Percentiles rank a stretch among this genome's conserved stretches.
phyloP scores from a whole-genome alignment of 2,329 filamentous ascomycete genomes.

The Exophiala mesophila region DNA sequence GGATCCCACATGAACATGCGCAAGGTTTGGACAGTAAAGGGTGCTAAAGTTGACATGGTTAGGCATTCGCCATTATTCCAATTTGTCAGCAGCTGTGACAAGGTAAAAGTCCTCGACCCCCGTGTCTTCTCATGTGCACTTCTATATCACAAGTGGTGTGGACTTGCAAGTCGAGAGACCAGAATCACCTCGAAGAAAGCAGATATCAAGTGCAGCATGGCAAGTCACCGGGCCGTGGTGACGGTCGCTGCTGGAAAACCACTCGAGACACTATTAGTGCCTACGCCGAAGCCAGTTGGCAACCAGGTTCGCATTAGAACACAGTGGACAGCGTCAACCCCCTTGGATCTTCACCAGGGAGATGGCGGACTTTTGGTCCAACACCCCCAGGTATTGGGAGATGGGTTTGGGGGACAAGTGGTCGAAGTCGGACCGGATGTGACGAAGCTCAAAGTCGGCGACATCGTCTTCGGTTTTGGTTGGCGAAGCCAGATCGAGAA shows the following conservation, averaged over 20 bases:
- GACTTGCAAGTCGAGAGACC: no score
- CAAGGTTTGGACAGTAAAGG: no score
- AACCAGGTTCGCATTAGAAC: conserved; percentile 53
- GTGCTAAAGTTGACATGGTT: no score
- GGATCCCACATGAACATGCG: no score
- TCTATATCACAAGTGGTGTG: no score
- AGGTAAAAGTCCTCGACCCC: no score
- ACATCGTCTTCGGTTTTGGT: conserved; percentile 54
- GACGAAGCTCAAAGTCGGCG: conserved; percentile 47
- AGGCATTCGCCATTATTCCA: no score
- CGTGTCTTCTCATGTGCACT: no score
- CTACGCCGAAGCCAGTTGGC: conserved; percentile 30
- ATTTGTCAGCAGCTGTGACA: neutral
- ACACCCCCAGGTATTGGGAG: conserved; percentile 49
- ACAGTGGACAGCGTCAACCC: conserved; percentile 57
- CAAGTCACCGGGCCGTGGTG: conserved; percentile 39
- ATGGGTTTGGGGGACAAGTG: conserved; percentile 50
- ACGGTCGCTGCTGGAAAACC: conserved; percentile 36
- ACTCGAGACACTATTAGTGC: conserved; percentile 34
- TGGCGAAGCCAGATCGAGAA: conserved; percentile 46
- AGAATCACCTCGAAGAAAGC: no score
- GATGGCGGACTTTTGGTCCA: conserved; percentile 54
- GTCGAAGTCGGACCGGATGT: conserved; percentile 46
- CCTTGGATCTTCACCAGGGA: conserved; percentile 58
- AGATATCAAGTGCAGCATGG: no score